Evolutionary conservation across 495 filamentous ascomycete species (phyloP).

Genomic region (Annulohypoxylon bovei): DNA sequence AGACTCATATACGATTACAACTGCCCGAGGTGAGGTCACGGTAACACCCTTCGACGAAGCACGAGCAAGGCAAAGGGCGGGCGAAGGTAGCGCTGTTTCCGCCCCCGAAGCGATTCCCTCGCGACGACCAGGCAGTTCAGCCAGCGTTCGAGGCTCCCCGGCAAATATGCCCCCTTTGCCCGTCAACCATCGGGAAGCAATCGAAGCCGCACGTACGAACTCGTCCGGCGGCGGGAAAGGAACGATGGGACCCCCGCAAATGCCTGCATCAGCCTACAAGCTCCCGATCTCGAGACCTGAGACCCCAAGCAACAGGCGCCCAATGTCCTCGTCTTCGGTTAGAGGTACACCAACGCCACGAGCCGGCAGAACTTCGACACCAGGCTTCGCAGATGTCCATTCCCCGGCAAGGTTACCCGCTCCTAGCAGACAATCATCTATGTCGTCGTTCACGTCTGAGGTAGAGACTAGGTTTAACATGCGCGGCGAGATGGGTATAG

Average conservation of each 20-base stretch:
- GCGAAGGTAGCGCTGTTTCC: slow-evolving; percentile 34
- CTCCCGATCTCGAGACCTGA: slow-evolving; percentile 66
- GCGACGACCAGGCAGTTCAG: slow-evolving; percentile 73
- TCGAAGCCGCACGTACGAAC: slow-evolving; percentile 74
- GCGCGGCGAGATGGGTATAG: slow-evolving; percentile 63
- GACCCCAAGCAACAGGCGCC: slow-evolving; percentile 67
- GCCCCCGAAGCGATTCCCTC: slow-evolving; percentile 39
- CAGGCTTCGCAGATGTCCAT: slow-evolving; percentile 52
- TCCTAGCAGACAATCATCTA: slow-evolving; percentile 76
- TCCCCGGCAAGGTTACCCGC: slow-evolving; percentile 51
- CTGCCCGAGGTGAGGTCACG: slow-evolving; percentile 38
- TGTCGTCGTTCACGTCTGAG: slow-evolving; percentile 95
- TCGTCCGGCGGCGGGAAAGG: slow-evolving; percentile 58
- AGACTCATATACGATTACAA: slow-evolving; percentile 23
- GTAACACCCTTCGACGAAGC: slow-evolving; percentile 29
- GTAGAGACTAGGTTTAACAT: slow-evolving; percentile 90
- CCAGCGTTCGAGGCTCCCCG: slow-evolving; percentile 61
- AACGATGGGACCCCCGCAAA: slow-evolving; percentile 84
- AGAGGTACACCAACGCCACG: slow-evolving; percentile 55
- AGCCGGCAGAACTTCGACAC: slow-evolving; percentile 43
- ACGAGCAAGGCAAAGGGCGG: slow-evolving; percentile 48
- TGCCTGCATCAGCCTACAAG: slow-evolving; percentile 82
- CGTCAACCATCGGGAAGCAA: slow-evolving; percentile 80
- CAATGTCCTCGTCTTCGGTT: slow-evolving; percentile 51
- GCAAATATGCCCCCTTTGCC: slow-evolving; percentile 75